These are phyloP conservation scores for Candida golubevii DNA, from an alignment of 805 yeast genomes.

Conservation along the genomic window DNA sequence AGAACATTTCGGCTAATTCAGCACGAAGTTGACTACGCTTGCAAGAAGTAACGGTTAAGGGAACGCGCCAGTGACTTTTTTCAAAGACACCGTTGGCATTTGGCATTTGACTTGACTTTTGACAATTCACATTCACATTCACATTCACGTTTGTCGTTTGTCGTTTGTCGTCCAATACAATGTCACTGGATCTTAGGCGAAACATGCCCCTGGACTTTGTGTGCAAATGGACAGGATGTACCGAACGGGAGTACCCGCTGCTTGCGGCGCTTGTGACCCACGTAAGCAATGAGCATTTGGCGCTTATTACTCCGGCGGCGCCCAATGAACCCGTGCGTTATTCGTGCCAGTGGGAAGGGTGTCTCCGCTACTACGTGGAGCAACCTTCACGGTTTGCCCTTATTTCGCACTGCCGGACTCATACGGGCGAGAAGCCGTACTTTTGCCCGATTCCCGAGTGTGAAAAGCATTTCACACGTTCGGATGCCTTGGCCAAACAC, in stretches of 20 bases:
- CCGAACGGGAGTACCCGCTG: constrained; percentile 13
- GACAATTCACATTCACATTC: too few species aligned
- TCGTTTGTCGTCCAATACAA: too few species aligned
- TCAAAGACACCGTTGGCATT: too few species aligned
- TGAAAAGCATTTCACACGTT: constrained; percentile 50
- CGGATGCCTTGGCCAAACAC: constrained; percentile 64
- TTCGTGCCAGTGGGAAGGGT: constrained; percentile 59
- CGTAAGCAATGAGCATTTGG: constrained; percentile 28
- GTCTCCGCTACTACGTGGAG: constrained; percentile 47
- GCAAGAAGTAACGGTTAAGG: too few species aligned
- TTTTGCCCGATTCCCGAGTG: constrained; percentile 67
- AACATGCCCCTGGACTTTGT: constrained; percentile 5
- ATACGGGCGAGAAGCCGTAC: constrained; percentile 60
- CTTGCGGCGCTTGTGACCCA: constrained; percentile 31
- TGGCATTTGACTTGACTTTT: too few species aligned
- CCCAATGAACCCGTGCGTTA: constrained; percentile 32
- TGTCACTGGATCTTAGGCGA: too few species aligned
- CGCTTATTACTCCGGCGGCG: constrained; percentile 12
- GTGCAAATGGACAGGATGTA: constrained; percentile 35
- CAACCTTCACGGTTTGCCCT: constrained; percentile 57
- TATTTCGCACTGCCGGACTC: constrained; percentile 59
- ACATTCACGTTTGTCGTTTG: too few species aligned
- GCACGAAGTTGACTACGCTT: too few species aligned
- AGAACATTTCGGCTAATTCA: too few species aligned
- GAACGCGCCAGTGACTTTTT: too few species aligned